Base-by-base conservation (phyloP, 371 early-diverging fungal genomes). In the Parasitella parasitica region DNA sequence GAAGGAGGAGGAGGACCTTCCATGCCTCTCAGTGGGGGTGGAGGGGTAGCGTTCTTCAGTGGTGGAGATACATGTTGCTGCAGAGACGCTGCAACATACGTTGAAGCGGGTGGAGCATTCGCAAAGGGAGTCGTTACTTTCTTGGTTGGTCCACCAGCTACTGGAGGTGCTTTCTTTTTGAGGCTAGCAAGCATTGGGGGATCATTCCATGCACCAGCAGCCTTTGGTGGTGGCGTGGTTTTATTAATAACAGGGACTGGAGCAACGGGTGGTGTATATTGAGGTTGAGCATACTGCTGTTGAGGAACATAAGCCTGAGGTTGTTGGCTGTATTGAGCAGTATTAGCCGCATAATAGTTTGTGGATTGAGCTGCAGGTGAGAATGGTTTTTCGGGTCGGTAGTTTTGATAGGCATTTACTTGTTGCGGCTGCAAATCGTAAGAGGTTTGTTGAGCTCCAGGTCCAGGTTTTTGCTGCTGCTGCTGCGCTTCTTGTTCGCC, bases 121-220 rank as follows among this genome's bases (percentile, higher is more conserved):
- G 76, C 73, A 66, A 76, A 76, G 9, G 77, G 77, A 5, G 77
- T 73, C 6, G 67, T 69, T 1, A 76, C 73, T 35, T 71, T 66
- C 46, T 71, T 68, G 22, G 71, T 46, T 13, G 67, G 61, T 8
- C 37, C 51, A 22, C 67, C 58, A 6, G 58, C 61, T 11, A 52
- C 32, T 13, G 18, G 30, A 27, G 22, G 9, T 71, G 70, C 27
- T 65, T 67, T 53, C 50, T 32, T 67, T 37, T 32, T 52, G 35
- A 9, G 71, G 64, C 46, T 28, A 69, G 39, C 9, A 62, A 59
- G 22, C 63, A 76, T 66, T 15, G 77, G 85, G 18, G 84, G 84
- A 65, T 86, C 85, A 61, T 86, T 85, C 85, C 85, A 85, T 24
- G 73, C 73, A 52, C 73, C 77, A 12, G 66, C 54, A 18, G 61